Evolutionary conservation across 495 filamentous ascomycete genomes (phyloP).

Genomic region (Zalerion maritima): DNA sequence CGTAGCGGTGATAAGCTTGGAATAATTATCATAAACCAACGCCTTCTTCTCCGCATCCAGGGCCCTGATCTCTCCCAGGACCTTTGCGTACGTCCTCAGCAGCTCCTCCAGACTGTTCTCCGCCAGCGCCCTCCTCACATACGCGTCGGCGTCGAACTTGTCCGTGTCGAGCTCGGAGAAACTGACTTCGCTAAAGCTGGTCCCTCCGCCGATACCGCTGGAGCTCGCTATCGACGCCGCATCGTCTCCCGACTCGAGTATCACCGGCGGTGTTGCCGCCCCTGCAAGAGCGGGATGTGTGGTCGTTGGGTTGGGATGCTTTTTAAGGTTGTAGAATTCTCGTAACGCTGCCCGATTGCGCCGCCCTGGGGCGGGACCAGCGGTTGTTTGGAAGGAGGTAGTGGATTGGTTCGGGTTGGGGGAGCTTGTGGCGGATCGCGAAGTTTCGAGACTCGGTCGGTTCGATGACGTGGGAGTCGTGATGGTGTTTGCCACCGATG

Average conservation of each 20-base stretch:
- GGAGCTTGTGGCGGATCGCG: slow-evolving; percentile 35
- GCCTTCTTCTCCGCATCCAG: slow-evolving; percentile 93
- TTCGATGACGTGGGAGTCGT: slow-evolving; percentile 53
- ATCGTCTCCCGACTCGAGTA: neutral
- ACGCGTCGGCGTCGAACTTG: slow-evolving; percentile 40
- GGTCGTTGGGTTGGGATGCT: slow-evolving; percentile 11
- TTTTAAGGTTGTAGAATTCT: slow-evolving; percentile 84
- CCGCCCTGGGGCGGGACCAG: slow-evolving; percentile 21
- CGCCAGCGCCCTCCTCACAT: slow-evolving; percentile 48
- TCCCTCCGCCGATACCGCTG: too few species aligned
- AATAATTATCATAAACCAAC: slow-evolving; percentile 96
- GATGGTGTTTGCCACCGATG: slow-evolving; percentile 21
- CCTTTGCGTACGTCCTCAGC: slow-evolving; percentile 44
- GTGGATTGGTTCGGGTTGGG: slow-evolving; percentile 37
- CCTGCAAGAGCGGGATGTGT: slow-evolving; percentile 25
- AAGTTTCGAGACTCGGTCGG: slow-evolving; percentile 55
- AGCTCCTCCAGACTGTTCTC: slow-evolving; percentile 50
- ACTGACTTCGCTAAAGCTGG: slow-evolving; percentile 15
- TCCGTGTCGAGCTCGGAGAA: slow-evolving; percentile 40
- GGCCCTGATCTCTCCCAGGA: slow-evolving; percentile 66
- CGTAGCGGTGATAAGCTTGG: slow-evolving; percentile 84
- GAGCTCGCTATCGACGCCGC: slow-evolving; percentile 28
- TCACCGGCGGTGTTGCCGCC: slow-evolving; percentile 17
- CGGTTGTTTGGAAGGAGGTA: slow-evolving; percentile 32
- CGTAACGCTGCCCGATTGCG: slow-evolving; percentile 63